These are phyloP conservation scores for Geranium rotundifolium DNA, from an alignment of 345 rosid species.

Conservation along the genomic window DNA sequence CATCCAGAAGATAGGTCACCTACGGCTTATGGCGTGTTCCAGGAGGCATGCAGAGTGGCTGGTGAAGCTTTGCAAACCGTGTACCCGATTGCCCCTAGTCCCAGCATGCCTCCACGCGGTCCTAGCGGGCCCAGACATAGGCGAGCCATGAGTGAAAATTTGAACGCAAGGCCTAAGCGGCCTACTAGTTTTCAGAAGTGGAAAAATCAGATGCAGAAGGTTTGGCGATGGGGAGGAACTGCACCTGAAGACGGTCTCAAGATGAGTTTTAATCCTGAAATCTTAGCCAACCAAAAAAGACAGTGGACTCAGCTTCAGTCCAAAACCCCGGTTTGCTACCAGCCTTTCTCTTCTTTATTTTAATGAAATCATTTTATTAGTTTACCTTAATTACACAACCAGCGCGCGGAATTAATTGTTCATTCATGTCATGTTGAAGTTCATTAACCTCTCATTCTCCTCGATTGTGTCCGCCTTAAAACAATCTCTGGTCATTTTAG, in stretches of 20 bases:
- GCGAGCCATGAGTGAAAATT: slow-evolving; percentile 49
- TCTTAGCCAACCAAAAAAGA: slow-evolving; percentile 86
- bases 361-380: slow-evolving; percentile 1
- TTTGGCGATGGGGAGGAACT: slow-evolving; percentile 68
- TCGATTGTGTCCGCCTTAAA: too few relatives aligned
- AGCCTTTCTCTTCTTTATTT: neutral
- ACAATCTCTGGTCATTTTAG: too few relatives aligned
- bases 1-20: slow-evolving; percentile 27
- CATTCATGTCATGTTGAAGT: too few relatives aligned
- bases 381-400: neutral
- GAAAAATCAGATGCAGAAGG: slow-evolving; percentile 75
- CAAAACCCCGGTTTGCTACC: slow-evolving; percentile 46
- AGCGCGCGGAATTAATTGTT: neutral
- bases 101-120: neutral
- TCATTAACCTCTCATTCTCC: too few relatives aligned
- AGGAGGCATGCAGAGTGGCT: slow-evolving; percentile 35
- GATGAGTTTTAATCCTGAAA: slow-evolving; percentile 79
- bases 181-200: slow-evolving; percentile 46
- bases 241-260: slow-evolving; percentile 29
- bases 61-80: slow-evolving; percentile 33
- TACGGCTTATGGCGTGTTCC: slow-evolving; percentile 26
- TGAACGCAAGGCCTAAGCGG: slow-evolving; percentile 20
- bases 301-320: slow-evolving; percentile 96
- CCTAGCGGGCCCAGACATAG: slow-evolving; percentile 21
- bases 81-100: slow-evolving; percentile 9